Evolutionary conservation across 2,329 filamentous ascomycete species (phyloP), one percentile per base, ranked within the genome.

Genomic region (Cadophora sp.): DNA sequence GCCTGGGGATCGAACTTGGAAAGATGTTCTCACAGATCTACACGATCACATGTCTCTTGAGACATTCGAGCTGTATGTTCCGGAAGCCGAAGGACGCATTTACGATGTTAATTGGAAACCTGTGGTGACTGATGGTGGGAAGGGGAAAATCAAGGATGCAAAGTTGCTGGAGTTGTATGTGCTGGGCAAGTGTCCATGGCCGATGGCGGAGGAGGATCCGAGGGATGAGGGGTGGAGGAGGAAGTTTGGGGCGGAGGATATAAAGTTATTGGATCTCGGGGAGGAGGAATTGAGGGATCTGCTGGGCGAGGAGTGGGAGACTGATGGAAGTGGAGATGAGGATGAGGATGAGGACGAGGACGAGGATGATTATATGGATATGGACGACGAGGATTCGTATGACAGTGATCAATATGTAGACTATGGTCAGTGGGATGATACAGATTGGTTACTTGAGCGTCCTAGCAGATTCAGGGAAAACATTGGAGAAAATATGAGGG

Each of bases 231-330:
- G 34, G 24, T 64, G 62, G 62, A 64, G 46, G 16, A 37, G 50
- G 31, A 64, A 64, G 51, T 64, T 64, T 31, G 53, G 53, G 37
- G 62, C 50, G 14, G 37, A 40, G 50, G 34, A 56, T 58, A 56
- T 64, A 37, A 53, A 31, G 37, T 56, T 64, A 24, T 56, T 64
- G 26, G 62, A 64, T 55, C 34, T 58, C 7, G 37, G 50, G 22
- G 51, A 58, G 24, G 50, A 64, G 16, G 62, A 64, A 51, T 27
- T 56, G 37, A 27, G 34, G 3, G 62, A 64, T 46, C 19, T 64
- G 24, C 26, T 64, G 16, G 62, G 51, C 7, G 62, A 64, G 50
- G 62, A 64, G 37, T 64, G 62, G 62, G 62, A 64, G 50, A 64
- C 62, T 22, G 62, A 64, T 40, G 62, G 62, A 26, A 48, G 43